Evolutionary conservation across 2,329 filamentous ascomycete species (phyloP).

Genomic region (Diatrype stigma): DNA sequence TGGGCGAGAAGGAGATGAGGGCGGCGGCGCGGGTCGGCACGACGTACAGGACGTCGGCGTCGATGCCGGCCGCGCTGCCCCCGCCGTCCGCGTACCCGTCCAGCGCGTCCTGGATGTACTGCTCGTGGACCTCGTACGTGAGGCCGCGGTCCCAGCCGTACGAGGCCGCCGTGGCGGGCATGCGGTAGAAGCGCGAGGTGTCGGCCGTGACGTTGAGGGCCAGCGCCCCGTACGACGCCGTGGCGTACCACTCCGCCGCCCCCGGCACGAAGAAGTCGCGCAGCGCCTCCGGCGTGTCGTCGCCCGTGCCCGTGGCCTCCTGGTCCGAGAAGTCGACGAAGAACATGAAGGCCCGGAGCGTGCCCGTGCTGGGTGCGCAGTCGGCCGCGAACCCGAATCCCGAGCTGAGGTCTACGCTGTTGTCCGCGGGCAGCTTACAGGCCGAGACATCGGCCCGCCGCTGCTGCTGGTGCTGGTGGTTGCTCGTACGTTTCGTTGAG

Average conservation of each 20-base stretch:
- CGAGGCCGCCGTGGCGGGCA: slow-evolving; percentile 15
- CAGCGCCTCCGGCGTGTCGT: slow-evolving; percentile 18
- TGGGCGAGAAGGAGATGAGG: slow-evolving; percentile 23
- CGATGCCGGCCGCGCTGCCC: slow-evolving; percentile 6
- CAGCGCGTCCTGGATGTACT: slow-evolving; percentile 27
- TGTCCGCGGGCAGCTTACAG: slow-evolving; percentile 22
- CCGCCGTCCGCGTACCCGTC: slow-evolving; percentile 15
- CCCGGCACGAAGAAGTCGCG: slow-evolving; percentile 21
- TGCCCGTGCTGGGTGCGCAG: slow-evolving; percentile 29
- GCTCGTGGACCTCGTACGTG: slow-evolving; percentile 18
- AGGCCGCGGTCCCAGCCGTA: slow-evolving; percentile 26
- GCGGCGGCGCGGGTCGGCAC: slow-evolving; percentile 23
- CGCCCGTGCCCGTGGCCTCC: slow-evolving; percentile 4
- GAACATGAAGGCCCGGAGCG: slow-evolving; percentile 29
- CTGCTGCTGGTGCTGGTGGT: background rate
- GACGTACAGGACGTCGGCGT: slow-evolving; percentile 26
- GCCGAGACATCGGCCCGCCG: slow-evolving; percentile 11
- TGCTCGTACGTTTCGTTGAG: background rate
- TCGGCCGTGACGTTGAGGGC: slow-evolving; percentile 16
- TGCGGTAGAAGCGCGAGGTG: slow-evolving; percentile 22
- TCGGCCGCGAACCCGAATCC: slow-evolving; percentile 25
- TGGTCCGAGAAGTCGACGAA: slow-evolving; percentile 33
- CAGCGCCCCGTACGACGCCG: slow-evolving; percentile 19
- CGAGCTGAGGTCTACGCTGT: slow-evolving; percentile 21
- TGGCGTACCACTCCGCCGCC: slow-evolving; percentile 22